These are phyloP conservation scores for Mollisiaceae sp. DNA, from an alignment of 2,329 filamentous ascomycete genomes.

Conservation along the genomic window DNA sequence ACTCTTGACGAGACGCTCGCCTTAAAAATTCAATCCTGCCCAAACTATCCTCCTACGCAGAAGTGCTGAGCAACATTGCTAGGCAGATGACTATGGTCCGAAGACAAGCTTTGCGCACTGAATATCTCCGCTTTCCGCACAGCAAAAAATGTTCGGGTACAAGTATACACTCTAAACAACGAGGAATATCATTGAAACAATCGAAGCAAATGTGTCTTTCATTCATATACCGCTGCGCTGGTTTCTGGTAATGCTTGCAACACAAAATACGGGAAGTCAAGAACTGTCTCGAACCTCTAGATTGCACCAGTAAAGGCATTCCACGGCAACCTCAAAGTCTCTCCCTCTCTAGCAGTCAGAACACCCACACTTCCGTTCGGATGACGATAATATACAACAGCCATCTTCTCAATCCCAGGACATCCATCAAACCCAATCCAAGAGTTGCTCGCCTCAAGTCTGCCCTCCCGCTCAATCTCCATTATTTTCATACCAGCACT, in stretches of 20 bases:
- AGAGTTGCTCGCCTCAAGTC: slow-evolving; percentile 7
- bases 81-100: too few species aligned
- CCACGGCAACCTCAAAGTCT: slow-evolving; percentile 16
- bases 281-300: background rate
- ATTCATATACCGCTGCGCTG: background rate
- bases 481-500: slow-evolving; percentile 9
- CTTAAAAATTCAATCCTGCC: too few species aligned
- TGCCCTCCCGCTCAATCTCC: slow-evolving; percentile 10
- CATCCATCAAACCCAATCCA: slow-evolving; percentile 12
- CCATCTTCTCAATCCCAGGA: slow-evolving; percentile 7
- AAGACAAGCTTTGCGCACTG: too few species aligned
- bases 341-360: slow-evolving; percentile 11
- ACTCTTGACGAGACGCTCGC: too few species aligned
- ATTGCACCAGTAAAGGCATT: slow-evolving; percentile 13
- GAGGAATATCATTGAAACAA: too few species aligned
- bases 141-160: too few species aligned
- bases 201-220: too few species aligned
- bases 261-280: background rate
- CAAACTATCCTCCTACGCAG: too few species aligned
- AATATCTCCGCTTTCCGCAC: too few species aligned
- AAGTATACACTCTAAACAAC: too few species aligned
- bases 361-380: slow-evolving; percentile 11
- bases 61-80: too few species aligned
- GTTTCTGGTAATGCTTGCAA: background rate
- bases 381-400: slow-evolving; percentile 8